Evolutionary conservation across 768 basidiomycete species (phyloP).

Genomic region (Omphalotus guepiniiformis): DNA sequence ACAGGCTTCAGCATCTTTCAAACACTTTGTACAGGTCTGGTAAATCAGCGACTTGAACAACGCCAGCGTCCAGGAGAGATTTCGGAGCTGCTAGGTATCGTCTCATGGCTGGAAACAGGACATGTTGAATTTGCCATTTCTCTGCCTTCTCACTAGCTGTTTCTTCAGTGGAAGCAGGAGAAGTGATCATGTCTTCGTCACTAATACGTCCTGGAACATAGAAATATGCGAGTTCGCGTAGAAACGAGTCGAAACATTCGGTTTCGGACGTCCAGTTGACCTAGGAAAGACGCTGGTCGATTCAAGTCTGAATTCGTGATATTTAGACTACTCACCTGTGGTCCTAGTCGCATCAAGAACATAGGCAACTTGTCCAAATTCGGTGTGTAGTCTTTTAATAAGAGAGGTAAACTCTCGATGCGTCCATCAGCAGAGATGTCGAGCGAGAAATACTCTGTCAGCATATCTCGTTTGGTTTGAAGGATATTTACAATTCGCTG

Average conservation of each 20-base stretch:
- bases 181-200: not conserved
- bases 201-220: conserved; percentile 65
- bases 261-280: conserved; percentile 86
- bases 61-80: conserved; percentile 62
- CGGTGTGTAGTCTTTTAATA: conserved; percentile 85
- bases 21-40: conserved; percentile 94
- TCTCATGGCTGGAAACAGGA: conserved; percentile 83
- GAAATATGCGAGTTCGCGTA: conserved; percentile 89
- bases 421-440: conserved; percentile 60
- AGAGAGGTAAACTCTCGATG: conserved; percentile 74
- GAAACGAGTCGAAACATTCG: conserved; percentile 81
- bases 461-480: conserved; percentile 68
- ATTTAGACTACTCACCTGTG: conserved; percentile 53
- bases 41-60: conserved; percentile 85
- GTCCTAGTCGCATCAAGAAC: conserved; percentile 87
- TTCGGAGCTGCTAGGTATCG: conserved; percentile 69
- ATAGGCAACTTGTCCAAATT: conserved; percentile 87
- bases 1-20: conserved; percentile 70
- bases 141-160: conserved; percentile 40
- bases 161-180: not conserved
- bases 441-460: conserved; percentile 88
- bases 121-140: conserved; percentile 86
- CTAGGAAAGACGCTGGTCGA: conserved; percentile 32
- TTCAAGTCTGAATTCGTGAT: not conserved
- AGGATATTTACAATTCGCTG: conserved; percentile 67